phyloP scores from a whole-genome alignment of 108 stramenopile species.

The Fragilariopsis cylindrus region DNA sequence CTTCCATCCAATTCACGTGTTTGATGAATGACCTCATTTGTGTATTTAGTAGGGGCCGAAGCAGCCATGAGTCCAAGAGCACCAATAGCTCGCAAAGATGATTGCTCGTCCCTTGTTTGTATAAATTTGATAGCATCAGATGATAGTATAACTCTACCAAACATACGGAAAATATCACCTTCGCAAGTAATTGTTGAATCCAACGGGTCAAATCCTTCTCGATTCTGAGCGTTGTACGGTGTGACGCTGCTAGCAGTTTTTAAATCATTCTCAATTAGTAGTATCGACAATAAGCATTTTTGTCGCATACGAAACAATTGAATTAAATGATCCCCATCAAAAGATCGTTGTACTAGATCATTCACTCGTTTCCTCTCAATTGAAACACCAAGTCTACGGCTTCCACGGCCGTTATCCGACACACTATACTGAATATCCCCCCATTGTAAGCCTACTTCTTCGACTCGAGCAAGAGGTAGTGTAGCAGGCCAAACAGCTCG shows the following conservation, averaged over 20 bases:
- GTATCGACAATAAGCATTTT: conserved; percentile 6
- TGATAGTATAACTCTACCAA: conserved; percentile 28
- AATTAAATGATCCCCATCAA: conserved; percentile 29
- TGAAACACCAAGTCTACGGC: conserved; percentile 15
- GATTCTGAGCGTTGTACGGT: conserved; percentile 23
- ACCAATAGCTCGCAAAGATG: conserved; percentile 26
- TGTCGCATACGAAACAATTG: conserved; percentile 34
- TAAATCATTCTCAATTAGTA: conserved; percentile 34
- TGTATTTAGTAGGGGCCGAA: neutral
- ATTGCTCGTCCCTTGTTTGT: conserved; percentile 34
- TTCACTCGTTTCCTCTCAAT: conserved; percentile 35
- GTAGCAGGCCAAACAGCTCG: conserved; percentile 15
- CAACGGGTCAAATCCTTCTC: conserved; percentile 4
- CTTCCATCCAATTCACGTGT: neutral
- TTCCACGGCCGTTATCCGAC: neutral
- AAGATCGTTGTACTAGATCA: conserved; percentile 40
- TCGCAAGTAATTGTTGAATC: conserved; percentile 14
- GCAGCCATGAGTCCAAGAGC: conserved; percentile 36
- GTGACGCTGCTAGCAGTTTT: conserved; percentile 14
- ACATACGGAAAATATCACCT: conserved; percentile 15
- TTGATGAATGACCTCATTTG: neutral
- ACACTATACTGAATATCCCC: conserved; percentile 36
- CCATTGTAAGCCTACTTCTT: conserved; percentile 15
- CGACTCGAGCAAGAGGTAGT: conserved; percentile 10
- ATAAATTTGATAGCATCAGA: conserved; percentile 24